These are phyloP conservation scores for Trypanosoma vivax DNA, from an alignment of 208 protist species.

Conservation along the genomic window DNA sequence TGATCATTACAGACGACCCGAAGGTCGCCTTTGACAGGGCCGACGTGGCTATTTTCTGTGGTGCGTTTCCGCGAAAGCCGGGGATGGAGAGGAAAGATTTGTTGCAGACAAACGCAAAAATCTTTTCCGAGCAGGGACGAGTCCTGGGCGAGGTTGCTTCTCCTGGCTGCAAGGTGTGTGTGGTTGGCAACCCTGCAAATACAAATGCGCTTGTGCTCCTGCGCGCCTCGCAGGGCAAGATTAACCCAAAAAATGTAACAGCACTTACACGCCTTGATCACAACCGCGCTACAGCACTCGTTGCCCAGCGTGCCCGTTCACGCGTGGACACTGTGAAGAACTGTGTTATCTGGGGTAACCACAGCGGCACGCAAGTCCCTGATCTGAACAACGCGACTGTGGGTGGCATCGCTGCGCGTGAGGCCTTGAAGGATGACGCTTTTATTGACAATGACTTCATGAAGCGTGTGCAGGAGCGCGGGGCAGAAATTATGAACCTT, in stretches of 20 bases:
- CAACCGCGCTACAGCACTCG: conserved; percentile 88
- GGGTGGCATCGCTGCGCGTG: conserved; percentile 32
- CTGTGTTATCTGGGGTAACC: conserved; percentile 96
- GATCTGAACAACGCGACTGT: conserved; percentile 81
- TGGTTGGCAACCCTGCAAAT: conserved; percentile 98
- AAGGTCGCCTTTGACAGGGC: conserved; percentile 78
- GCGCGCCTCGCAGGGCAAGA: conserved; percentile 42
- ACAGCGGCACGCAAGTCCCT: conserved; percentile 91
- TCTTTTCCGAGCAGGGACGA: conserved; percentile 93
- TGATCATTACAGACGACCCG: conserved; percentile 63
- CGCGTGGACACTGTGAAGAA: conserved; percentile 76
- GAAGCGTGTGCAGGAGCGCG: conserved; percentile 86
- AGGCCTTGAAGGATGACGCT: conserved; percentile 66
- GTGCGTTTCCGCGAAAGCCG: conserved; percentile 77
- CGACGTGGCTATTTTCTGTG: conserved; percentile 83
- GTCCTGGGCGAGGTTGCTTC: conserved; percentile 83
- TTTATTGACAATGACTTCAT: conserved; percentile 76
- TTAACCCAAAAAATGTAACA: conserved; percentile 89
- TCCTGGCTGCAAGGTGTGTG: conserved; percentile 72
- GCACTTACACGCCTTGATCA: conserved; percentile 96
- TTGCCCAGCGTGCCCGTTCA: conserved; percentile 68
- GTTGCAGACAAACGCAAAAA: conserved; percentile 91
- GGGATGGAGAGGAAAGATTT: conserved; percentile 97
- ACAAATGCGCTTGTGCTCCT: conserved; percentile 95
- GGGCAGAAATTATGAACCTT: conserved; percentile 87